Base-by-base conservation (phyloP, 2,329 filamentous ascomycete genomes). In the Gaeumannomyces tritici region DNA sequence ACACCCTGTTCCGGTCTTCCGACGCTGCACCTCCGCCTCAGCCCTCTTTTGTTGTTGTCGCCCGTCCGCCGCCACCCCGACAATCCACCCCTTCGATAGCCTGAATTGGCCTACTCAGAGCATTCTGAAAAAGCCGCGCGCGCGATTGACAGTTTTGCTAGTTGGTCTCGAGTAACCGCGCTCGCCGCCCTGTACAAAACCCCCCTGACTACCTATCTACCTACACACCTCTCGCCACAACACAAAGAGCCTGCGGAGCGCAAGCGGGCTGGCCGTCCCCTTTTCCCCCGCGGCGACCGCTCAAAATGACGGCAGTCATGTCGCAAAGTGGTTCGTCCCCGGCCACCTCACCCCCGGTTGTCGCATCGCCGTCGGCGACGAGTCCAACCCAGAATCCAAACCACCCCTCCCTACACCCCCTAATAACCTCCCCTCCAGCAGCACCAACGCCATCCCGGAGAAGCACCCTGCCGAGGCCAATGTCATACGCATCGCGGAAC, bases 401-500 rank as follows among this genome's bases (percentile, higher is more conserved):
- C 68, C 81, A 82, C 68, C 77, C 83, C 67, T 72, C 81, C 63
- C 76, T 86, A 65, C 79, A 83, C 65, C 83, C 83, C 54, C 72
- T 86, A 65, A 80, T 84, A 67, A 84, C 83, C 62, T 84, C 84
- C 61, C 79, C 83, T 63, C 75, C 79, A 62, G 15, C 66, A 18
- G 73, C 80, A 12, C 58, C 55, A 27, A 29, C 58, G 24, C 54
- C 60, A 24, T 26, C 26, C 66, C 86, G 83, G 70, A 82, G 84
- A 72, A 80, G 87, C 71, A 83, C 79, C 70, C 74, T 84, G 64
- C 81, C 87, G 69, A 79, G 86, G 68, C 88, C 90, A 67, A 83
- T 85, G 75, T 91, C 89, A 70, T 89, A 91, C 71, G 89, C 87
- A 69, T 88, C 89, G 66, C 93, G 87, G 76, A 89, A 90, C 72